Evolutionary conservation across 352 stramenopile genomes (phyloP).

Genomic region (Globisporangium barbulae): DNA sequence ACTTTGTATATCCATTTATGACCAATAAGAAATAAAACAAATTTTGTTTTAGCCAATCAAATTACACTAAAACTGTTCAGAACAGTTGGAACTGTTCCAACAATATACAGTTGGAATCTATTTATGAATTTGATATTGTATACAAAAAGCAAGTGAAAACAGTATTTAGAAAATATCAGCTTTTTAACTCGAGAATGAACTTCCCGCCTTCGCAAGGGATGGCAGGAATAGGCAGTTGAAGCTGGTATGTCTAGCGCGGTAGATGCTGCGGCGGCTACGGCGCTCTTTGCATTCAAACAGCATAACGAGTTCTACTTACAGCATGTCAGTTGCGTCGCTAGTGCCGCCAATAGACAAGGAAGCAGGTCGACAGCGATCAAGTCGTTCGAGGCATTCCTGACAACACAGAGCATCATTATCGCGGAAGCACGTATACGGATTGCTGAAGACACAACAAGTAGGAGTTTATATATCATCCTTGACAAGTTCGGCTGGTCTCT

Average conservation of each 20-base stretch:
- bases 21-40: too few relatives aligned
- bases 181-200: not conserved
- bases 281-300: too few relatives aligned
- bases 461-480: not conserved
- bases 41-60: too few relatives aligned
- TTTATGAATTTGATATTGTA: not conserved
- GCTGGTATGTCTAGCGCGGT: not conserved
- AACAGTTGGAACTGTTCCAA: not conserved
- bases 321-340: not conserved
- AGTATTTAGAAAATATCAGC: not conserved
- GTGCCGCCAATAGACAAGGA: not conserved
- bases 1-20: too few relatives aligned
- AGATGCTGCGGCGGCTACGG: not conserved
- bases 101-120: slow-evolving; percentile 2
- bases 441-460: not conserved
- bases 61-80: too few relatives aligned
- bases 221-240: not conserved
- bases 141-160: not conserved
- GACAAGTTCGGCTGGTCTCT: slow-evolving; percentile 5
- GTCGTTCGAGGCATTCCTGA: not conserved
- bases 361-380: not conserved
- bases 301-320: not conserved
- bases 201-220: not conserved
- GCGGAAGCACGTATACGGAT: not conserved
- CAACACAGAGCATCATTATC: not conserved